phyloP scores from a whole-genome alignment of 352 stramenopile species.

The Aphanomyces euteiches region DNA sequence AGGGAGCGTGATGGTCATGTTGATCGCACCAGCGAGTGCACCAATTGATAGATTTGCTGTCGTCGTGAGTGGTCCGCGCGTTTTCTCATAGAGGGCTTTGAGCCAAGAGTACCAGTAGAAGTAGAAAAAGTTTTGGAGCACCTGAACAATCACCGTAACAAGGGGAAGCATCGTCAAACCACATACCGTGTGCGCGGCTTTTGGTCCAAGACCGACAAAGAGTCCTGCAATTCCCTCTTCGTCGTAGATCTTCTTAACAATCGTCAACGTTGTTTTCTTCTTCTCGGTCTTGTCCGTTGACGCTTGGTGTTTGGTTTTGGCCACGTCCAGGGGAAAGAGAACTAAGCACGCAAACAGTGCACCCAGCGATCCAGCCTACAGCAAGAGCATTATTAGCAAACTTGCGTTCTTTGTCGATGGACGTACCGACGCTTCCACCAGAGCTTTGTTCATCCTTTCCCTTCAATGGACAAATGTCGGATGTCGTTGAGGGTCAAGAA shows the following conservation, averaged over 20 bases:
- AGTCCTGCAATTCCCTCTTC: conserved; percentile 55
- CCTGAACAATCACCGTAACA: background rate
- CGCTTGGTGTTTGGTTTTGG: conserved; percentile 71
- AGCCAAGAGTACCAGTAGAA: conserved; percentile 86
- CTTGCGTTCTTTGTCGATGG: background rate
- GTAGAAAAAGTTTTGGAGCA: conserved; percentile 76
- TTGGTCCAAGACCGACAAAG: conserved; percentile 68
- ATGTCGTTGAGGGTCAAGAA: background rate
- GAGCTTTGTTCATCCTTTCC: conserved; percentile 46
- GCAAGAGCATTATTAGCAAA: background rate
- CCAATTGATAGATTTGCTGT: conserved; percentile 70
- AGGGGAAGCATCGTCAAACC: background rate
- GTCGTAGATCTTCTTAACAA: conserved; percentile 62
- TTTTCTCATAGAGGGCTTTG: conserved; percentile 53
- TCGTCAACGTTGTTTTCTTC: conserved; percentile 30
- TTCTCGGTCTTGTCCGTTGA: conserved; percentile 30
- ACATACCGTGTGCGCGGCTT: conserved; percentile 58
- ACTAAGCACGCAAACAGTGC: conserved; percentile 67
- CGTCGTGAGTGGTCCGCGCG: conserved; percentile 43
- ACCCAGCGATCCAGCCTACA: conserved; percentile 66
- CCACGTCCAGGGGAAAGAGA: conserved; percentile 71
- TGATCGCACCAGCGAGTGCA: conserved; percentile 74
- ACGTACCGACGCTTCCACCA: conserved; percentile 70
- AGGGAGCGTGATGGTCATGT: conserved; percentile 84
- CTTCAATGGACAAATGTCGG: background rate